Evolutionary conservation across 73 alveolate genomes (phyloP).

Genomic region (Tetrahymena borealis): DNA sequence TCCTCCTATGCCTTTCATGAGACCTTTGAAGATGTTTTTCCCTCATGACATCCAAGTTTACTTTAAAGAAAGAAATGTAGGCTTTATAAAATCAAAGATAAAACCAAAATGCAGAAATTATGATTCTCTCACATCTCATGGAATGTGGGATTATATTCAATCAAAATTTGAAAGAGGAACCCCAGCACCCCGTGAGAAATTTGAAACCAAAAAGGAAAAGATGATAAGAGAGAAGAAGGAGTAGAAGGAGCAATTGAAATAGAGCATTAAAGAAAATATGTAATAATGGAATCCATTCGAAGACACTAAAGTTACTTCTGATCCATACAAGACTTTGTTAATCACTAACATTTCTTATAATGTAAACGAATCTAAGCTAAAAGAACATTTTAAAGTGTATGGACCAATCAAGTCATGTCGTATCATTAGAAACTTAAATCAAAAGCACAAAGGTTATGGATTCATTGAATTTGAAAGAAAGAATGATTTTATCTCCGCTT

Average conservation of each 20-base stretch:
- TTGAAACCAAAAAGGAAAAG: slow-evolving; percentile 22
- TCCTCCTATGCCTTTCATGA: not conserved
- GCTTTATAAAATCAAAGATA: slow-evolving; percentile 9
- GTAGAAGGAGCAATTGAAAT: not conserved
- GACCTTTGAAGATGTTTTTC: not conserved
- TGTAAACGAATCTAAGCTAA: slow-evolving; percentile 72
- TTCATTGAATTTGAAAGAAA: slow-evolving; percentile 86
- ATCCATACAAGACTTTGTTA: slow-evolving; percentile 84
- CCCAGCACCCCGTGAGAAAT: slow-evolving; percentile 12
- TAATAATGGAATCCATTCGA: slow-evolving; percentile 31
- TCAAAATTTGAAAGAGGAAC: not conserved
- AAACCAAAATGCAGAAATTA: slow-evolving; percentile 37
- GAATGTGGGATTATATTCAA: not conserved
- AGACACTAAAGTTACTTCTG: slow-evolving; percentile 16
- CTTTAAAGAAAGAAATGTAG: not conserved
- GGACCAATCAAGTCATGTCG: slow-evolving; percentile 84
- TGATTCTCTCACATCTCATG: slow-evolving; percentile 24
- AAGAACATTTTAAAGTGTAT: slow-evolving; percentile 74
- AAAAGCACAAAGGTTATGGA: slow-evolving; percentile 91
- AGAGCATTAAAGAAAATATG: not conserved
- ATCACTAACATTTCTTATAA: slow-evolving; percentile 70
- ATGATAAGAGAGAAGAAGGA: slow-evolving; percentile 22
- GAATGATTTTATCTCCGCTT: slow-evolving; percentile 65
- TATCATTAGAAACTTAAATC: slow-evolving; percentile 61
- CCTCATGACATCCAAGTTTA: not conserved